Conservation (phyloP, 208 protist species). For the Trypanosomatidae sp. region DNA sequence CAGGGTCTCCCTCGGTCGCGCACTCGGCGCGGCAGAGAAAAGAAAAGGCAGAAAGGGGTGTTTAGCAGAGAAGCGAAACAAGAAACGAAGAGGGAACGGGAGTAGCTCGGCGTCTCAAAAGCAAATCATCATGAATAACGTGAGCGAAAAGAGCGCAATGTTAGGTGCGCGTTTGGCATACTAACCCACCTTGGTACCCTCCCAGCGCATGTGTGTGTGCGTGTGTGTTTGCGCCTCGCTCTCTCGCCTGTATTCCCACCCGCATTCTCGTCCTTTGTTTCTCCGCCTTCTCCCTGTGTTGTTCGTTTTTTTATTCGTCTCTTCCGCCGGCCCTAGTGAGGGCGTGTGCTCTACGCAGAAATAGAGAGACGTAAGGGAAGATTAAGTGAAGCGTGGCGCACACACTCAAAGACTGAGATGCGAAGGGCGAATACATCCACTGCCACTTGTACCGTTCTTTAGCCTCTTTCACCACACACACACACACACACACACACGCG, state of each 20-base stretch:
- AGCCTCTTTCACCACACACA: not conserved
- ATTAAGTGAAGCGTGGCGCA: not conserved
- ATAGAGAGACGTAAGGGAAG: not conserved
- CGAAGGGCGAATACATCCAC: not conserved
- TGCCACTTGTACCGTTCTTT: slow-evolving; percentile 11
- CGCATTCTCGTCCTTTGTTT: not conserved
- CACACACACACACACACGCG: not conserved
- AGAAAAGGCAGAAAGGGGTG: not conserved
- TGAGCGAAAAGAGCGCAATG: not conserved
- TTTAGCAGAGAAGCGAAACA: not conserved
- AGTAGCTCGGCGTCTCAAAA: not conserved
- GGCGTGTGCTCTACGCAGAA: not conserved
- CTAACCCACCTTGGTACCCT: not conserved
- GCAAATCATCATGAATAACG: not conserved
- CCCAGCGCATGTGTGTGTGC: not conserved
- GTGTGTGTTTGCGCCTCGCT: not conserved
- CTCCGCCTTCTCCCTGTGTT: too few species aligned
- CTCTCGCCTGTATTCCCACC: not conserved
- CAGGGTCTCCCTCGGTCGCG: too few species aligned
- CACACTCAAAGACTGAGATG: not conserved
- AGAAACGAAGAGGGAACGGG: too few species aligned
- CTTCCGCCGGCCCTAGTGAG: not conserved
- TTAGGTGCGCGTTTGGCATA: not conserved
- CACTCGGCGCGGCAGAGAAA: not conserved
- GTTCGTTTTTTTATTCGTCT: not conserved